Conservation (phyloP, 2,329 filamentous ascomycete genomes). For the Diaporthe destruens region DNA sequence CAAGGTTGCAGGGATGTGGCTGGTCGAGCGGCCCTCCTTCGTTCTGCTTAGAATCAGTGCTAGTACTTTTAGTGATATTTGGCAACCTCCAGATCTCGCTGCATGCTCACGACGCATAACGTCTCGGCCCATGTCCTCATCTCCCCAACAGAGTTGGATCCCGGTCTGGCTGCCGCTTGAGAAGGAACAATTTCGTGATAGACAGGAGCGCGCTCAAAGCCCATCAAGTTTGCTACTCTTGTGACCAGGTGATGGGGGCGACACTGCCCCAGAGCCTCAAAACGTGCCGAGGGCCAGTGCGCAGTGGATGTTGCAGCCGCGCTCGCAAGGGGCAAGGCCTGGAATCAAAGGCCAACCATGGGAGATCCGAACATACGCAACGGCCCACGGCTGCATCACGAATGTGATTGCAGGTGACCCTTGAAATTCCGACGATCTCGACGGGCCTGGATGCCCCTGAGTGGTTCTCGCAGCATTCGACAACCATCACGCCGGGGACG, state of each 20-base stretch:
- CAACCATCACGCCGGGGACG: constrained; percentile 31
- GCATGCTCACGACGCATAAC: constrained; percentile 11
- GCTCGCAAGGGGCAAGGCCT: constrained; percentile 9
- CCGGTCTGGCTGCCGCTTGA: background rate
- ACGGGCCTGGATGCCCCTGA: constrained; percentile 26
- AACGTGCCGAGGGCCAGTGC: constrained; percentile 21
- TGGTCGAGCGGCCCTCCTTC: constrained; percentile 5
- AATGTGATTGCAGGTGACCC: constrained; percentile 28
- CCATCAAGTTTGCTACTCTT: background rate
- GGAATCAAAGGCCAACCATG: constrained; percentile 14
- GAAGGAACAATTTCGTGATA: background rate
- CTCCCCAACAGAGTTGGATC: background rate
- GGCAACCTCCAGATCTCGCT: constrained; percentile 10
- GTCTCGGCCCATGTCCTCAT: constrained; percentile 5
- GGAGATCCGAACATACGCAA: constrained; percentile 11
- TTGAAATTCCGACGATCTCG: constrained; percentile 12
- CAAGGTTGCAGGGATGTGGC: constrained; percentile 35
- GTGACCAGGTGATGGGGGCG: background rate
- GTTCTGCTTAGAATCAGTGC: constrained; percentile 15
- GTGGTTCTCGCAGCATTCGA: constrained; percentile 23
- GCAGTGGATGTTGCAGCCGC: constrained; percentile 32
- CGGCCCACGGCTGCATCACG: constrained; percentile 2
- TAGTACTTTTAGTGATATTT: constrained; percentile 25
- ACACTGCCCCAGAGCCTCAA: constrained; percentile 11
- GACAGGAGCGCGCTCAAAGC: background rate